Base-by-base conservation (phyloP, 2,329 filamentous ascomycete species). In the Phialemoniopsis sp. region DNA sequence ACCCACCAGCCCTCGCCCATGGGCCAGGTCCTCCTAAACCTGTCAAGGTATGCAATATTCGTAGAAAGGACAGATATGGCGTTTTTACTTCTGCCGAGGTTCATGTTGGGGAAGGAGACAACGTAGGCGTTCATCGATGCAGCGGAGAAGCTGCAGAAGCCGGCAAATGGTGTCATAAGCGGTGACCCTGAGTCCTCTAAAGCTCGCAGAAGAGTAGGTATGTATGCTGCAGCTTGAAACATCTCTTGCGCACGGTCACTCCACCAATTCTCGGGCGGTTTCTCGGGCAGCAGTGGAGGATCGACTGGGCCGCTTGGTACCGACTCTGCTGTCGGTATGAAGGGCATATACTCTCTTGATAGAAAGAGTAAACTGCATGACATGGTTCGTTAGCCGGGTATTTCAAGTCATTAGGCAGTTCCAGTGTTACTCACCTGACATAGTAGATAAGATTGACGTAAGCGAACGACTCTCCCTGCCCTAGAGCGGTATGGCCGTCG, bases 121-220 rank as follows among this genome's bases (percentile, higher is more conserved):
- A 64, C 53, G 41, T 70, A 70, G 1, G 65, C 44, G 18, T 67
- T 68, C 36, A 68, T 55, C 4, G 63, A 65, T 2, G 62, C 64
- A 0, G 67, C 66, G 0, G 66, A 68, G 29, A 71, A 70, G 3
- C 62, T 61, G 38, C 66, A 70, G n/a, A 70, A 68, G 0, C 66
- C 67, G 0, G 64, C 56, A 39, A 69, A 71, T 0, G 66, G 67
- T 0, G 65, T 68, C 42, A 59, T 53, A 0, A 68, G 49, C 2
- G 58, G 54, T 0, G 60, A 57, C 0, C 58, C 62, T 5, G 58
- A 62, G 8, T 64, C 60, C 0, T 54, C 58, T 0, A 64, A 54
- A 13, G 67, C 64, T n/a, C 56, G 53, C 0, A 70, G 49, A 0
- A 69, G 43, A 1, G 45, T 46, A 0, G 59, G 53, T 0, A 69